These are phyloP conservation scores for Camelina laxa DNA, from an alignment of 345 rosid species.

Conservation along the genomic window DNA sequence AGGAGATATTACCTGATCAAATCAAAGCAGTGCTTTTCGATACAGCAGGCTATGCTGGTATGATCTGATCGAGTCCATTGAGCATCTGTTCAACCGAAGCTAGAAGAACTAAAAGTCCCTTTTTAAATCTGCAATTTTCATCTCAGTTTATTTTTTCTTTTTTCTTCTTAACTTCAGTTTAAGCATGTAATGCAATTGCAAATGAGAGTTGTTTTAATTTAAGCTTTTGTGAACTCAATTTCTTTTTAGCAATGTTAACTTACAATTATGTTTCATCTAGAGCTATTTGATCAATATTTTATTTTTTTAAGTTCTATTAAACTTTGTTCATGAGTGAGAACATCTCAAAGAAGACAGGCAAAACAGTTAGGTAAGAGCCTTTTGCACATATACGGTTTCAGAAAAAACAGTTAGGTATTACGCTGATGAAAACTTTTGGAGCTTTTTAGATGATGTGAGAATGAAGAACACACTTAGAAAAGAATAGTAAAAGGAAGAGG, in stretches of 20 bases:
- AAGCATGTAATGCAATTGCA: slow-evolving; percentile 35
- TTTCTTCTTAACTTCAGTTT: slow-evolving; percentile 1
- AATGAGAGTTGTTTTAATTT: slow-evolving; percentile 6
- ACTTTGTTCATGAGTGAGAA: neutral
- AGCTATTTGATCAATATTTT: neutral
- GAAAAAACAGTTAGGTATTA: slow-evolving; percentile 4
- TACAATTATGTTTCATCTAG: slow-evolving; percentile 20
- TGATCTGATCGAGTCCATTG: slow-evolving; percentile 36
- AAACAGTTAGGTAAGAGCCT: neutral
- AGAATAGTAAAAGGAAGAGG: neutral
- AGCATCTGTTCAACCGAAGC: slow-evolving; percentile 29
- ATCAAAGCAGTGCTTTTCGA: slow-evolving; percentile 92
- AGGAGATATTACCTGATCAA: slow-evolving; percentile 82
- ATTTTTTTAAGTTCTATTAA: neutral
- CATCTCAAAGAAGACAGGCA: slow-evolving; percentile 1
- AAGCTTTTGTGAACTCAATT: slow-evolving; percentile 27
- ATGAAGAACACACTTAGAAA: slow-evolving; percentile 14
- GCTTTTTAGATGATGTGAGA: slow-evolving; percentile 31
- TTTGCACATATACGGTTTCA: neutral
- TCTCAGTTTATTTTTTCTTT: slow-evolving; percentile 4
- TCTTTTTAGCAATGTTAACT: slow-evolving; percentile 26
- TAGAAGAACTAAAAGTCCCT: slow-evolving; percentile 25
- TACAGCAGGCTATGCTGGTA: slow-evolving; percentile 75
- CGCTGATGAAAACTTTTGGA: neutral
- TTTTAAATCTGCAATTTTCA: slow-evolving; percentile 27